phyloP scores from a whole-genome alignment of 129 eudicot species.

The Erigeron canadensis region DNA sequence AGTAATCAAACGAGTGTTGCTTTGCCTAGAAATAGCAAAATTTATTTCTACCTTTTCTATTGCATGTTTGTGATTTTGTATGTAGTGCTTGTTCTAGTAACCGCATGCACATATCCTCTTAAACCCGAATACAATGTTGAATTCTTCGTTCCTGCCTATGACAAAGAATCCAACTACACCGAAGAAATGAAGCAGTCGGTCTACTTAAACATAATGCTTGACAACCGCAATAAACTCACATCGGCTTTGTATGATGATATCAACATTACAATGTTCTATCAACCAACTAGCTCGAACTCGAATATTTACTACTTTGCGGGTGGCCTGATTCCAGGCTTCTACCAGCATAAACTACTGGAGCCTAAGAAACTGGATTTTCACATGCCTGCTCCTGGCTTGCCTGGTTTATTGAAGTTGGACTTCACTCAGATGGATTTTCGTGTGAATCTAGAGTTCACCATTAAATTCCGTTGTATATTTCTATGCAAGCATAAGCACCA shows the following conservation, averaged over 20 bases:
- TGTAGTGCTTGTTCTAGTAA: constrained; percentile 9
- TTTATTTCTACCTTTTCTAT: constrained; percentile 19
- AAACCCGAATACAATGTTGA: background rate
- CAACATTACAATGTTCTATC: constrained; percentile 8
- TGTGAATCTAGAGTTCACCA: background rate
- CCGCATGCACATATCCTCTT: constrained; percentile 20
- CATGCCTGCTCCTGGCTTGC: background rate
- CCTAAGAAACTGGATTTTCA: constrained; percentile 11
- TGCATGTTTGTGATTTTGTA: constrained; percentile 1
- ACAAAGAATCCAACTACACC: background rate
- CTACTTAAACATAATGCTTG: background rate
- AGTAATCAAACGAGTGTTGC: background rate
- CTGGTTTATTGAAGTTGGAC: background rate
- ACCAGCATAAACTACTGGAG: background rate
- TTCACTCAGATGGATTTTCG: background rate
- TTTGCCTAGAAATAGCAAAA: constrained; percentile 3
- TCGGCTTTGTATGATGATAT: constrained; percentile 4
- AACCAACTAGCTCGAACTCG: background rate
- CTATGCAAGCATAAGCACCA: background rate
- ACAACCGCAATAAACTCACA: constrained; percentile 11
- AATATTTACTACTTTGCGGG: background rate
- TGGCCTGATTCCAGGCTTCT: background rate
- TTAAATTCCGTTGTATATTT: background rate
- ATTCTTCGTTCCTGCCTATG: background rate
- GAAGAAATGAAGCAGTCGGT: background rate